A percentile compares a stretch with the other conserved stretches of the same genome.
phyloP scores from a whole-genome alignment of 2,329 filamentous ascomycete genomes.

The Epichloe baconii region DNA sequence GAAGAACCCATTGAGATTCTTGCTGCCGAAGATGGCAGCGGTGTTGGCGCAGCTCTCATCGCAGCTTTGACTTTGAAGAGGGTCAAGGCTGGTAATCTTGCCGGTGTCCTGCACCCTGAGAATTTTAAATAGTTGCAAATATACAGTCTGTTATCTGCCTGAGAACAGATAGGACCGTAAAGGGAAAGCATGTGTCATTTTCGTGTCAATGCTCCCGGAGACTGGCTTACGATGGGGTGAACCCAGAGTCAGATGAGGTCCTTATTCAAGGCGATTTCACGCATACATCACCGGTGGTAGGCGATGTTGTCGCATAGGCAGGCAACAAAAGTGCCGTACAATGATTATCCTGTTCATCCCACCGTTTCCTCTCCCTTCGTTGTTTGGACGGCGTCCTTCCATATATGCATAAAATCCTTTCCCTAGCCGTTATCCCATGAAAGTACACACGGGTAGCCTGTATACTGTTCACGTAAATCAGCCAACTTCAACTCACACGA shows the following conservation, averaged over 20 bases:
- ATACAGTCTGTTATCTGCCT: not conserved
- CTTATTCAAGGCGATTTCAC: not conserved
- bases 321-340: not conserved
- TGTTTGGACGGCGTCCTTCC: not conserved
- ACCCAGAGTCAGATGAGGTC: not conserved
- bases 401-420: not conserved
- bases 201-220: not conserved
- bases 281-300: not conserved
- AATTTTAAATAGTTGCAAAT: constrained; percentile 31
- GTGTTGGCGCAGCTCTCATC: constrained; percentile 94
- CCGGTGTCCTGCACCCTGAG: constrained; percentile 52
- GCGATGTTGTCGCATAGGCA: not conserved
- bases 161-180: not conserved
- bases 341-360: not conserved
- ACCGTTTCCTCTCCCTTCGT: not conserved
- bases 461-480: constrained; percentile 38
- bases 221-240: not conserved
- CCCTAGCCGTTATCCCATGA: constrained; percentile 41
- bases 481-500: not conserved
- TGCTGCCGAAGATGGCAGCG: constrained; percentile 87
- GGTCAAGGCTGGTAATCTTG: constrained; percentile 48
- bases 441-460: constrained; percentile 59
- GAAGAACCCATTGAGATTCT: constrained; percentile 80
- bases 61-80: constrained; percentile 58
- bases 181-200: not conserved